Evolutionary conservation across 305 asterid species (phyloP).

Genomic region (Solanum hybrid): DNA sequence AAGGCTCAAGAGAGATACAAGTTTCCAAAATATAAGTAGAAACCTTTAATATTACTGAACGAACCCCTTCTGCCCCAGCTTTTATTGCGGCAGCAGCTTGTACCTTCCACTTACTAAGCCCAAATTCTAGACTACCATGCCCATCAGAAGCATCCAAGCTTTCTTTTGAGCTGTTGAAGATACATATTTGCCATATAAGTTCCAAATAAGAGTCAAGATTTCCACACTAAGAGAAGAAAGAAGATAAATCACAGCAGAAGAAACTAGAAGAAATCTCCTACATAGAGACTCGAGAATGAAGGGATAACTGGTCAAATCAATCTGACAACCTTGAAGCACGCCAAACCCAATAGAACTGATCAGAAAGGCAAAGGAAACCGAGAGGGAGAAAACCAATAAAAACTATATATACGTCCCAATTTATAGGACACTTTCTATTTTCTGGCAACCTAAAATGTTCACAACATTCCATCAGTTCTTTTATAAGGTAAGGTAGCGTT

Average conservation of each 20-base stretch:
- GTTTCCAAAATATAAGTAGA: not conserved
- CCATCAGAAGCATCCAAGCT: constrained; percentile 31
- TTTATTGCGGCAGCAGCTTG: constrained; percentile 66
- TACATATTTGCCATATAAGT: constrained; percentile 40
- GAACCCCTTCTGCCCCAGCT: constrained; percentile 65
- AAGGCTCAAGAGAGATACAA: not conserved
- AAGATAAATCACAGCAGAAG: not conserved
- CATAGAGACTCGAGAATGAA: not conserved
- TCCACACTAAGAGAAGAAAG: not conserved
- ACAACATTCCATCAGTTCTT: not conserved
- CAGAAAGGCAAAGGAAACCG: not conserved
- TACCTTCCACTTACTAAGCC: constrained; percentile 78
- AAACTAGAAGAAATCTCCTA: not conserved
- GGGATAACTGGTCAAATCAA: not conserved
- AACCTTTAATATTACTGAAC: constrained; percentile 66
- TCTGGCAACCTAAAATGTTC: not conserved
- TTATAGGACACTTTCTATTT: not conserved
- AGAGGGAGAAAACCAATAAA: not conserved
- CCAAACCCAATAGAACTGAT: not conserved
- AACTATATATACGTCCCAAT: not conserved
- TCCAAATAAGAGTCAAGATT: constrained; percentile 8
- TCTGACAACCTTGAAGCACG: not conserved
- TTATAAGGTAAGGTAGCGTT: not conserved
- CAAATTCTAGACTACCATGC: constrained; percentile 49
- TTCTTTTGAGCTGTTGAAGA: constrained; percentile 29